Base-by-base conservation (phyloP, 73 alveolate genomes). In the Blepharisma japonicum region DNA sequence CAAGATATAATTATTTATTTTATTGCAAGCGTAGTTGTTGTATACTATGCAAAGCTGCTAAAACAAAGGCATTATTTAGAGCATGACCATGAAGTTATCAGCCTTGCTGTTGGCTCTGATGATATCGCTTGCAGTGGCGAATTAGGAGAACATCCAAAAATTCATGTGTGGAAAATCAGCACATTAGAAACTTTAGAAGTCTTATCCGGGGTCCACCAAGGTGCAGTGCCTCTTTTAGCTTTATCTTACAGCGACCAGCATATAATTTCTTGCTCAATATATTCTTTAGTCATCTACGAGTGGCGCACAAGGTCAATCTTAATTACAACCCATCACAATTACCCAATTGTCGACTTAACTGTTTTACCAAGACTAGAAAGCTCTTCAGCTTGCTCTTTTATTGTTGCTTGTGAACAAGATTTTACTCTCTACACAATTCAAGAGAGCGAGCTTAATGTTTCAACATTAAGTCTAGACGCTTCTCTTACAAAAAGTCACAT, bases 141-240 rank as follows among this genome's bases (percentile, higher is more conserved):
- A 54, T 78, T 80, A 56, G 98, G 96, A 50, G 94, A 83, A n/a
- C 84, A 72, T 47, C 98, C 98, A 27, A 86, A 87, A 56, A 96
- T 96, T 66, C 98, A 94, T 81, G 86, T 96, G 42, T 96, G 98
- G 98, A 89, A 91, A 81, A 80, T 90, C 67, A 86, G 88, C 79
- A 96, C 96, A 38, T 79, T 94, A 56, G 94, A 96, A 47, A 96
- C 90, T 53, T 55, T 81, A 11, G 90, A 92, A 56, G 92, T 96
- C 21, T 71, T 96, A 49, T 71, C 76, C 23, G 99, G 99, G 6
- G 90, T 91, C 42, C 99, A 96, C 81, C 84, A 92, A 56, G 86
- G 83, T 72, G 96, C 94, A 7, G 86, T 89, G 55, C 94, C 90
- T 81, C 55, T 92, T 23, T 56, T 90, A 68, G 87, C 87, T 54